phyloP scores from a whole-genome alignment of 805 yeast genomes.

The Priceomyces melissophilus region DNA sequence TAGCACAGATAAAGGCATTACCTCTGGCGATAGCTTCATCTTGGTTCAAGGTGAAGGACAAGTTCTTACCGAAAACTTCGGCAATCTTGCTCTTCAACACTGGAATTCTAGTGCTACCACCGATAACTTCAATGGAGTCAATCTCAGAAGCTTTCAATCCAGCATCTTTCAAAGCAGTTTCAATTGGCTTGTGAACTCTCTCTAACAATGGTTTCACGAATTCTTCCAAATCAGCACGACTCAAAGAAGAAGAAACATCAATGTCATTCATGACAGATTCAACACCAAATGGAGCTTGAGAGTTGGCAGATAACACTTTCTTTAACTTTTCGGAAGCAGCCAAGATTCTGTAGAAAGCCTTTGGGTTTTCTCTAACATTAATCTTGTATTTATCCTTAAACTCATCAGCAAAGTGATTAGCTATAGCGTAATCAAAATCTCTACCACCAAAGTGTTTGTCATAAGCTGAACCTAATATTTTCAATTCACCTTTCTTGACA shows the following conservation, averaged over 20 bases:
- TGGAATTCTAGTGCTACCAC: slow-evolving; percentile 99
- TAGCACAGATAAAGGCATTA: slow-evolving; percentile 98
- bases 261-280: slow-evolving; percentile 97
- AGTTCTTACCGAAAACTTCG: slow-evolving; percentile 76
- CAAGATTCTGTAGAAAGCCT: slow-evolving; percentile 91
- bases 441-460: slow-evolving; percentile 99
- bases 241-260: slow-evolving; percentile 85
- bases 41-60: slow-evolving; percentile 94
- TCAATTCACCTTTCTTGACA: slow-evolving; percentile 94
- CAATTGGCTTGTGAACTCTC: slow-evolving; percentile 74
- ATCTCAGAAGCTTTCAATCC: slow-evolving; percentile 68
- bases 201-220: slow-evolving; percentile 77
- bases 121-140: slow-evolving; percentile 91
- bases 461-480: slow-evolving; percentile 85
- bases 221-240: slow-evolving; percentile 91
- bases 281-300: slow-evolving; percentile 88
- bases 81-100: slow-evolving; percentile 76
- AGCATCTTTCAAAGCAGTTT: slow-evolving; percentile 77
- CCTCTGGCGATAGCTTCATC: slow-evolving; percentile 99
- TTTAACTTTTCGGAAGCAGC: slow-evolving; percentile 90
- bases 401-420: slow-evolving; percentile 91
- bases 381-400: slow-evolving; percentile 90
- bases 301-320: slow-evolving; percentile 95
- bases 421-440: slow-evolving; percentile 89
- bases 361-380: slow-evolving; percentile 85